A percentile compares a stretch with the other conserved stretches of the same genome.
These are phyloP conservation scores for Salix koriyanagi DNA, from an alignment of 345 rosid species.

Conservation along the genomic window DNA sequence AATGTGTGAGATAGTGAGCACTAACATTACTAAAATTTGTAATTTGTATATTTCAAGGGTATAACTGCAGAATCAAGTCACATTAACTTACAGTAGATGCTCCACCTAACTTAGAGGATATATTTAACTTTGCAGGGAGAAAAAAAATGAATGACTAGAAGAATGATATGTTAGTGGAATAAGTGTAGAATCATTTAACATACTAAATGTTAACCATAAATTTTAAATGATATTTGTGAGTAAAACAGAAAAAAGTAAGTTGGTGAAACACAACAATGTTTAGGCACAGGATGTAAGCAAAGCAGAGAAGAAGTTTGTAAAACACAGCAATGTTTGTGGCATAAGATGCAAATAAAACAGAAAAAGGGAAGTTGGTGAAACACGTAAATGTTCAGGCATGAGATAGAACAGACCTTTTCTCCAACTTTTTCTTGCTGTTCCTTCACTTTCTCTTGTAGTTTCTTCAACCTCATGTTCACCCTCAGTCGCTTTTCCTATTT, in stretches of 20 bases:
- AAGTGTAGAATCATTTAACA: neutral
- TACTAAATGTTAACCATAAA: neutral
- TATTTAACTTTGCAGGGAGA: neutral
- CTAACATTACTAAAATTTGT: neutral
- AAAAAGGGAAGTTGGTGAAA: neutral
- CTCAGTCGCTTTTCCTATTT: constrained; percentile 84
- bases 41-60: neutral
- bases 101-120: neutral
- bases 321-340: neutral
- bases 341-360: constrained; percentile 1
- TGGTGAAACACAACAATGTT: neutral
- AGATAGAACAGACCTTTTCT: constrained; percentile 48
- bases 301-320: neutral
- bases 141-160: neutral
- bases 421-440: constrained; percentile 92
- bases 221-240: neutral
- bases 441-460: constrained; percentile 85
- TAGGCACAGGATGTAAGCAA: constrained; percentile 3
- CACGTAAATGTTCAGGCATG: neutral
- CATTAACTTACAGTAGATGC: neutral
- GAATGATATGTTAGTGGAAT: neutral
- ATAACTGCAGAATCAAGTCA: neutral
- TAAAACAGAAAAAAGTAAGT: neutral
- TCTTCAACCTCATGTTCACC: constrained; percentile 88
- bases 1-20: neutral